A percentile compares a stretch with the other conserved stretches of the same genome.
Evolutionary conservation across 2,329 filamentous ascomycete species (phyloP).

Genomic region (Fusarium sp.): DNA sequence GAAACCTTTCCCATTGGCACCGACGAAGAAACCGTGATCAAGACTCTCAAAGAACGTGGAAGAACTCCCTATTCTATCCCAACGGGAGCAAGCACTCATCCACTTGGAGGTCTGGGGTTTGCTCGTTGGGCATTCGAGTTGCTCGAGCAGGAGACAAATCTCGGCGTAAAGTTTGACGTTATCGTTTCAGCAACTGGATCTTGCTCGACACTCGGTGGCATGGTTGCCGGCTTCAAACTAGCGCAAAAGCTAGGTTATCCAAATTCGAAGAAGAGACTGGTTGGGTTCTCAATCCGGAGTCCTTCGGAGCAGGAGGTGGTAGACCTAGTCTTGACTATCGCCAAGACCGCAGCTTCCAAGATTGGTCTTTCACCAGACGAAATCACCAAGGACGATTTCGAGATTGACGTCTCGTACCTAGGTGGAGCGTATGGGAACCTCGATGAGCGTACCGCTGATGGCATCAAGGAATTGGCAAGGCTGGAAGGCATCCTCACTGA

Average conservation of each 20-base stretch:
- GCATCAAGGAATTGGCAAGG: slow-evolving; percentile 21
- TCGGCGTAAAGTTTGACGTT: slow-evolving; percentile 15
- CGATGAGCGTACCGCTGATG: slow-evolving; percentile 3
- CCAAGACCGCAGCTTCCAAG: slow-evolving; percentile 18
- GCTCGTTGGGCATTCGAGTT: slow-evolving; percentile 31
- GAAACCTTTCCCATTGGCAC: slow-evolving; percentile 23
- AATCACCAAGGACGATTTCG: slow-evolving; percentile 21
- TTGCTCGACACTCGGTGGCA: slow-evolving; percentile 23
- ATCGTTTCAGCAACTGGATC: slow-evolving; percentile 21
- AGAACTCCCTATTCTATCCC: slow-evolving; percentile 22
- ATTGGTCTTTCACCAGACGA: slow-evolving; percentile 14
- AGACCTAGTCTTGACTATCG: slow-evolving; percentile 16
- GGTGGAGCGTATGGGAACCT: slow-evolving; percentile 24
- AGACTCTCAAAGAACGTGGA: slow-evolving; percentile 5
- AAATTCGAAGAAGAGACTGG: slow-evolving; percentile 8
- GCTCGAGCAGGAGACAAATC: slow-evolving; percentile 16
- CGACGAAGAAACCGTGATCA: slow-evolving; percentile 1
- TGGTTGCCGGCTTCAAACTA: slow-evolving; percentile 24
- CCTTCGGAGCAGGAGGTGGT: not conserved
- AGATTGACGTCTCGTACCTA: slow-evolving; percentile 13
- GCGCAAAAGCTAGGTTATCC: slow-evolving; percentile 6
- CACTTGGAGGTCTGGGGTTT: slow-evolving; percentile 20
- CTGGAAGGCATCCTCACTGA: slow-evolving; percentile 28
- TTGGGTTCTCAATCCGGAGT: slow-evolving; percentile 19
- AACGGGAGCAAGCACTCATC: slow-evolving; percentile 22